Conservation (phyloP, 192 early-diverging fungal species). For the Backusella parvicylindrica region DNA sequence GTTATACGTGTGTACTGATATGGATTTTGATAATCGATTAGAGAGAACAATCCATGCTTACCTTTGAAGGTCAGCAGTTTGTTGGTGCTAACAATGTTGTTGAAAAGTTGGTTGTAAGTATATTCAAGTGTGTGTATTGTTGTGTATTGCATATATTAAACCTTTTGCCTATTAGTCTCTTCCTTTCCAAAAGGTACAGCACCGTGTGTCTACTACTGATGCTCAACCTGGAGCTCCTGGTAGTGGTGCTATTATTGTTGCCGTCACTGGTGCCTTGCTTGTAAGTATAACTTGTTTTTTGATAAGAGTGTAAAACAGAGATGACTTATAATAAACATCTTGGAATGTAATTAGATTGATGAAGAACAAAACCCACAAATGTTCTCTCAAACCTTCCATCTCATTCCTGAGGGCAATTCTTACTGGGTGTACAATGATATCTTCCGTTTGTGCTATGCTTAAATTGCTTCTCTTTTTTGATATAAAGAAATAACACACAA, state of each 20-base stretch:
- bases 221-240: slow-evolving; percentile 71
- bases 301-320: background rate
- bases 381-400: slow-evolving; percentile 87
- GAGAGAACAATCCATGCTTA: slow-evolving; percentile 79
- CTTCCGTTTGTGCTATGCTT: slow-evolving; percentile 79
- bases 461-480: slow-evolving; percentile 11
- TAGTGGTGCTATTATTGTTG: slow-evolving; percentile 64
- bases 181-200: slow-evolving; percentile 74
- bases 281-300: slow-evolving; percentile 38
- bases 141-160: background rate
- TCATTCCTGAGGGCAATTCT: slow-evolving; percentile 64
- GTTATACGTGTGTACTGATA: background rate
- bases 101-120: slow-evolving; percentile 75
- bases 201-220: slow-evolving; percentile 77
- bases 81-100: slow-evolving; percentile 62
- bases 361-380: slow-evolving; percentile 78
- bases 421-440: slow-evolving; percentile 89
- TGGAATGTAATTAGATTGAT: slow-evolving; percentile 53
- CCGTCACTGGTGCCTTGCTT: slow-evolving; percentile 85
- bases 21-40: slow-evolving; percentile 35
- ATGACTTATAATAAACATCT: background rate
- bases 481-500: background rate
- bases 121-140: background rate
- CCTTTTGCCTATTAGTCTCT: slow-evolving; percentile 62
- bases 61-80: slow-evolving; percentile 76